Evolutionary conservation across 179 eudicot species (phyloP), one percentile per base, ranked within the genome.

Genomic region (Camellia oleifera): DNA sequence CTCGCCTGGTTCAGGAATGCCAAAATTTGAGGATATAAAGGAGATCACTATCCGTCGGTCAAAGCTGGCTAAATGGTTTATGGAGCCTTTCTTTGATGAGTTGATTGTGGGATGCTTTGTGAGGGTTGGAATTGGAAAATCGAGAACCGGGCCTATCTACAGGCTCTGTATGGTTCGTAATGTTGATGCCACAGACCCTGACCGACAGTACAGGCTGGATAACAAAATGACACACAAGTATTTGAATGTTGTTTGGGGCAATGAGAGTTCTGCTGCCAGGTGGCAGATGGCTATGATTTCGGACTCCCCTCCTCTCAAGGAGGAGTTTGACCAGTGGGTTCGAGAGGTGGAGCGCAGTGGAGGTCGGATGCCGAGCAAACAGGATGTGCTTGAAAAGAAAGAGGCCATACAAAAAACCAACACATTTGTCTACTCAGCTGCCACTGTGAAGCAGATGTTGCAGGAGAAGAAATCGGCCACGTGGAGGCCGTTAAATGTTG

Each of bases 221-320:
- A 92, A 94, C 77, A 94, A 94, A 83, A 92, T 87, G 85, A 96
- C 99, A 40, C 81, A 85, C 90, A 96, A 96, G 86, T 96, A 89
- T 82, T 83, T 96, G 75, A 96, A 96, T 68, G 88, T 89, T 80
- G 96, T 94, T n/a, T 96, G 99, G 99, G 99, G 99, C 68, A 90
- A 89, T 76, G 97, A 94, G 81, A 91, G 84, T 82, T 94, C 99
- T 3, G 97, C 99, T 84, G 99, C 99, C 57, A 85, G 99, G 85
- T 96, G 98, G 99, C 97, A 94, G 88, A 96, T 96, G 99, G 98
- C 97, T 46, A 87, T 97, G 89, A 79, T 96, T 58, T 96, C 99
- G 0, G 99, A 96, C 83, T 83, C 96, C 44, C 86, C 90, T 15
- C 99, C 99, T 7, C 45, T 82, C 0, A 93, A 87, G 87, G 97